phyloP scores from a whole-genome alignment of 83 land plant genomes.

The Picea abies region DNA sequence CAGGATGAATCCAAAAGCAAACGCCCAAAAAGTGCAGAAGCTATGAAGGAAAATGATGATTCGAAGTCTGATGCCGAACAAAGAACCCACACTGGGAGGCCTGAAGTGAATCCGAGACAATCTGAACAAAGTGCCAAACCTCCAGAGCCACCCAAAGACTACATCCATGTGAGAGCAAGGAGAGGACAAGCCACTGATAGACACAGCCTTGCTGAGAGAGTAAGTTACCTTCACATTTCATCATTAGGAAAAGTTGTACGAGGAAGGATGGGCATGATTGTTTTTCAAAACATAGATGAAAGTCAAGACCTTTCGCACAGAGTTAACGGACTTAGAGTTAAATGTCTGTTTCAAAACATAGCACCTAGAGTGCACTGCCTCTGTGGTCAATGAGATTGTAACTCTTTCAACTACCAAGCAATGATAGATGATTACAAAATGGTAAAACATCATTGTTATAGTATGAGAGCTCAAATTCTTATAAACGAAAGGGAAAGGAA shows the following conservation, averaged over 20 bases:
- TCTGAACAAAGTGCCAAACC: constrained; percentile 14
- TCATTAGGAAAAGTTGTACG: no score
- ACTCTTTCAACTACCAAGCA: no score
- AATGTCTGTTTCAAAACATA: not conserved
- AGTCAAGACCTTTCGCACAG: no score
- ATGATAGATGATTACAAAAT: no score
- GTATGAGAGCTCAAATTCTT: no score
- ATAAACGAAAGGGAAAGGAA: no score
- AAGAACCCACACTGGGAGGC: not conserved
- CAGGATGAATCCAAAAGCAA: constrained; percentile 6
- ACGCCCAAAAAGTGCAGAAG: not conserved
- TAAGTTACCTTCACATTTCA: not conserved
- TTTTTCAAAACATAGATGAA: not conserved
- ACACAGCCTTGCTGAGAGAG: constrained; percentile 24
- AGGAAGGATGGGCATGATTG: not conserved
- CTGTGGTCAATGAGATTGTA: no score
- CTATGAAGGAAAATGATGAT: constrained; percentile 2
- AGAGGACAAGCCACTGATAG: constrained; percentile 23
- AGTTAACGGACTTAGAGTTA: no score
- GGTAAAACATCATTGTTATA: no score
- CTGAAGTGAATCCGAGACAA: not conserved
- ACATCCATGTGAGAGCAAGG: constrained; percentile 20
- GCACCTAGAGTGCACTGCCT: no score
- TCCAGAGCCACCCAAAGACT: constrained; percentile 18
- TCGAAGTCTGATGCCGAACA: constrained; percentile 1